Evolutionary conservation across 495 filamentous ascomycete species (phyloP).

Genomic region (Talaromyces ruber): DNA sequence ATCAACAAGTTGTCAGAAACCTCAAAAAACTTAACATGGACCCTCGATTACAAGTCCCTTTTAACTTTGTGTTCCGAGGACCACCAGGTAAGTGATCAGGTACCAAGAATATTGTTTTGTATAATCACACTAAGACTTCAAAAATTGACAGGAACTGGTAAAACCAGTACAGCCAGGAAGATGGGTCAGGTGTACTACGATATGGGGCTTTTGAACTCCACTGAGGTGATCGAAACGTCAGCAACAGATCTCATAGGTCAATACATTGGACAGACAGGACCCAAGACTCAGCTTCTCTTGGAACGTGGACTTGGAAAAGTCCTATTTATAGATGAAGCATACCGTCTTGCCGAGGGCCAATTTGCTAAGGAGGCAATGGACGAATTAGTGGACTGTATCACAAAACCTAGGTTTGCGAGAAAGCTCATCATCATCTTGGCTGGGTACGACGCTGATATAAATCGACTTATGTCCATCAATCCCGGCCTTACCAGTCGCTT

Average conservation of each 20-base stretch:
- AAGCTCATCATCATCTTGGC: constrained; percentile 72
- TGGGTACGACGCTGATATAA: constrained; percentile 65
- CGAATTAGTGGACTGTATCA: constrained; percentile 62
- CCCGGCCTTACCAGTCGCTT: constrained; percentile 45
- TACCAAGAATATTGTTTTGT: neutral
- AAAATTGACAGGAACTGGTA: constrained; percentile 52
- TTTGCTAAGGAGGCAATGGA: constrained; percentile 68
- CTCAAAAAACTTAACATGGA: constrained; percentile 46
- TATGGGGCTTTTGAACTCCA: constrained; percentile 50
- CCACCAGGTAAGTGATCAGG: constrained; percentile 44
- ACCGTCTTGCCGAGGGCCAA: constrained; percentile 41
- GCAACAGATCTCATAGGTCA: constrained; percentile 54
- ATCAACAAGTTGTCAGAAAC: constrained; percentile 43
- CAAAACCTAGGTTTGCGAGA: constrained; percentile 50
- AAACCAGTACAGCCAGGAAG: constrained; percentile 61
- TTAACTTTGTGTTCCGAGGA: constrained; percentile 56
- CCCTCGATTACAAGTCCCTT: constrained; percentile 47
- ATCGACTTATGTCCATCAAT: constrained; percentile 53
- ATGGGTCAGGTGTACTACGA: constrained; percentile 71
- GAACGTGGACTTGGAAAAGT: constrained; percentile 49
- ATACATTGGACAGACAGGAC: constrained; percentile 43
- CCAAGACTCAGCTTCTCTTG: too few species aligned
- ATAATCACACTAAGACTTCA: neutral
- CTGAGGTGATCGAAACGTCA: constrained; percentile 50
- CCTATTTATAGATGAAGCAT: constrained; percentile 56